A percentile compares a stretch with the other conserved stretches of the same genome.
Conservation (phyloP, 2,329 filamentous ascomycete genomes). For the Aphanocladium album region DNA sequence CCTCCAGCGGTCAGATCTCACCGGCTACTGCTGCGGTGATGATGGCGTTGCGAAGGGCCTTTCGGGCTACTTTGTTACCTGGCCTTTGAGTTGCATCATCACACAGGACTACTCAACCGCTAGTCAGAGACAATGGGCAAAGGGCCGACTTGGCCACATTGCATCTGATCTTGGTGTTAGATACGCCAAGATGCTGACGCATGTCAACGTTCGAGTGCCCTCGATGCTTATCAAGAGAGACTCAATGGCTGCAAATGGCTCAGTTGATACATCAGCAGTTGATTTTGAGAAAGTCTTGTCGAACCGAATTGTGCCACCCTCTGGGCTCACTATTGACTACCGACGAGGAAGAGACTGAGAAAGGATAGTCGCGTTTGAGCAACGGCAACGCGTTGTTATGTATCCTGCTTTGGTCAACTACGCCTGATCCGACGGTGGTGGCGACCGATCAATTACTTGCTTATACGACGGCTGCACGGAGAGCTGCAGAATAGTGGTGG, state of each 20-base stretch:
- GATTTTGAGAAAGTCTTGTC: slow-evolving; percentile 44
- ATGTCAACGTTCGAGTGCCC: slow-evolving; percentile 53
- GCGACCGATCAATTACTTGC: not conserved
- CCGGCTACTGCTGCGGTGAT: slow-evolving; percentile 45
- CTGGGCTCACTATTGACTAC: not conserved
- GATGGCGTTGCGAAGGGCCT: slow-evolving; percentile 48
- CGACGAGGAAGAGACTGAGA: not conserved
- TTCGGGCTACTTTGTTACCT: slow-evolving; percentile 55
- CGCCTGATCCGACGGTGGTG: slow-evolving; percentile 15
- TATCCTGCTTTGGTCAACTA: slow-evolving; percentile 12
- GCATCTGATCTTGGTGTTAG: slow-evolving; percentile 52
- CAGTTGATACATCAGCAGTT: slow-evolving; percentile 9
- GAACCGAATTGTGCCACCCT: slow-evolving; percentile 20
- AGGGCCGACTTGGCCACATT: slow-evolving; percentile 50
- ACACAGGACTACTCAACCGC: slow-evolving; percentile 57
- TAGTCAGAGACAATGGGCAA: slow-evolving; percentile 50
- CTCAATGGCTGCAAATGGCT: slow-evolving; percentile 36
- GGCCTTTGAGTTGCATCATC: slow-evolving; percentile 51
- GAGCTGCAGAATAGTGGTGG: too few species aligned
- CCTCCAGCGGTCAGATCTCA: slow-evolving; percentile 34
- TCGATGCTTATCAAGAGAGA: slow-evolving; percentile 58
- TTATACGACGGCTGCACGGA: not conserved
- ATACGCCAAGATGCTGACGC: slow-evolving; percentile 50
- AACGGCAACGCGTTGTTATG: not conserved
- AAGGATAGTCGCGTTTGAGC: not conserved